A percentile compares a stretch with the other conserved stretches of the same genome.
Conservation (phyloP, 2,329 filamentous ascomycete genomes). For the Didymella pinodella region DNA sequence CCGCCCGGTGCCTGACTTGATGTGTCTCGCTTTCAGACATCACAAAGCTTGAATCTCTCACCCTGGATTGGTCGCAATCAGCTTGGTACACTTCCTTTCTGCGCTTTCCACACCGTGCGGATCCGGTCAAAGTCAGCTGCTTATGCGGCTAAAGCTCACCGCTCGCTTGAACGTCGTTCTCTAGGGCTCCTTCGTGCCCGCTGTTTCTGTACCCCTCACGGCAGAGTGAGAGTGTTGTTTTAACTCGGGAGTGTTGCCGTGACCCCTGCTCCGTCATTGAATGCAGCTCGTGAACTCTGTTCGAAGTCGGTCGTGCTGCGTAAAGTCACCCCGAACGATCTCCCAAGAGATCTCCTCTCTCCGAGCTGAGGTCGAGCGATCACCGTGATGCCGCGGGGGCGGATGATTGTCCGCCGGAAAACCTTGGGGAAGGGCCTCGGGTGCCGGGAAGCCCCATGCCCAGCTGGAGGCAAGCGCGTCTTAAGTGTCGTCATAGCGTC, state of each 20-base stretch:
- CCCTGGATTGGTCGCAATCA: not conserved
- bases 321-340: constrained; percentile 26
- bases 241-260: not conserved
- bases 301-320: not conserved
- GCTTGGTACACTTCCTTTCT: not conserved
- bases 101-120: constrained; percentile 3
- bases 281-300: not conserved
- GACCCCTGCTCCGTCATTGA: not conserved
- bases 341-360: constrained; percentile 15
- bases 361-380: constrained; percentile 32
- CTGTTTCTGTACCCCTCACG: constrained; percentile 18
- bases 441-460: constrained; percentile 17
- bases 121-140: constrained; percentile 7
- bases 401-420: constrained; percentile 34
- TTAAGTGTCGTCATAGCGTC: constrained; percentile 31
- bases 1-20: not conserved
- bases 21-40: not conserved
- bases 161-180: not conserved
- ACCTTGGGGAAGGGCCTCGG: constrained; percentile 15
- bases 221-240: not conserved
- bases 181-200: constrained; percentile 5
- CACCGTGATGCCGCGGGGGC: constrained; percentile 23
- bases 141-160: not conserved
- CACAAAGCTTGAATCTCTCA: not conserved
- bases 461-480: constrained; percentile 17